Evolutionary conservation across 139 green algal genomes (phyloP), one percentile per base, ranked within the genome.

Genomic region (Micractinium sp.): DNA sequence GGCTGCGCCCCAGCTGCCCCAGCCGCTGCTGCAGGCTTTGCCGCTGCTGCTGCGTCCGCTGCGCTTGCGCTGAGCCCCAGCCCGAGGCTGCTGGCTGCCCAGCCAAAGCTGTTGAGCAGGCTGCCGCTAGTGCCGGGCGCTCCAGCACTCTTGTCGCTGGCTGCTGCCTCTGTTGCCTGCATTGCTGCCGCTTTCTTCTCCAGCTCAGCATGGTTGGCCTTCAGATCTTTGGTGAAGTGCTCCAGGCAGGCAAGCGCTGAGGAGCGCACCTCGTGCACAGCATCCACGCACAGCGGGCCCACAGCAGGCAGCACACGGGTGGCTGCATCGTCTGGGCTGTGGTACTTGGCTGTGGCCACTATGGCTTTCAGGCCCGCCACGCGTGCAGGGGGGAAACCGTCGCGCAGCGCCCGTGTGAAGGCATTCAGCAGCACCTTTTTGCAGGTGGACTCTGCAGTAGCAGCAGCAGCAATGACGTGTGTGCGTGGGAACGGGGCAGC

Each of bases 381-480:
- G 0, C 95, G 92, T 0, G 97, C 95, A 20, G 96, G 96, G 2
- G 96, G 96, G 91, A 98, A 99, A 31, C 56, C 81, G 91, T 99
- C 98, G 82, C 96, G 96, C 31, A 99, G 90, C 0, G 97, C 96
- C 9, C 98, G 90, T 0, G 95, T 96, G 93, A 99, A 99, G 36
- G 98, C 98, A 86, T 99, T 99, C 56, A 99, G 93, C 82, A 99
- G 95, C 60, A 85, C 63, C 85, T 88, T 88, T 27, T 82, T 88
- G 85, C 85, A 88, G 4, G 85, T 88, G n/a, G 85, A 71, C 71
- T 88, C 85, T 81, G 71, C 25, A 12, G 66, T 9, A 29, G 25
- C 23, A 41, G 27, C 38, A 63, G 27, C 22, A 53, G 74, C 27
- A 33, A 35, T 76, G 74, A 38, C 14, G 29, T 22, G 31, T 77